Evolutionary conservation across 192 early-diverging fungal genomes (phyloP), one percentile per base, ranked within the genome.

Genomic region (Rhizophagus clarus): DNA sequence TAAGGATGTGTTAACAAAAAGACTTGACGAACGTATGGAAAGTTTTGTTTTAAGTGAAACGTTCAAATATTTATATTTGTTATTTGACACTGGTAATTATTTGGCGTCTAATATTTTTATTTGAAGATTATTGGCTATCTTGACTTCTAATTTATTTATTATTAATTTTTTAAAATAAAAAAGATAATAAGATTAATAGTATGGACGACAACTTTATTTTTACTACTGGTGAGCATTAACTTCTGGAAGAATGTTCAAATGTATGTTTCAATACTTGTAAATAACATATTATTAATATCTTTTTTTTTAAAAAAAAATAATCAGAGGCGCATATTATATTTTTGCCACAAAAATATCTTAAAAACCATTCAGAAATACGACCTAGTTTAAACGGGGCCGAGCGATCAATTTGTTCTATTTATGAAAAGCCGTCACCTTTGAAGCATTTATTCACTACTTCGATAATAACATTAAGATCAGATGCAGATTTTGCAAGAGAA

Each of bases 31-130:
- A 51, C 85, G 97, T 8, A 97, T 99, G 96, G 97, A 99, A 76
- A 96, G 95, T 77, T 99, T 98, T 86, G 89, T 94, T 26, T 83
- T 99, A 9, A 95, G 94, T 67, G 97, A 99, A 84, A 98, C 97
- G 1, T 88, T 99, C 70, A 99, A 99, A 82, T 99, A 99, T 80
- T 88, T 99, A n/a, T 99, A 93, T 82, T 82, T 99, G n/a, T 88
- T 99, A 32, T 99, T 98, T 89, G 96, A 96, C 74, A 83, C 85
- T 62, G 92, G 93, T 90, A 85, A 85, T 56, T 7, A 56, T 56
- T 56, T 56, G 51, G 4, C 51, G 22, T 11, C 51, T 22, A 56
- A 20, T 22, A 20, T 56, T 56, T 20, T 56, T 56, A 17, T 20
- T 49, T 56, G 20, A 20, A 5, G 2, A 56, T 22, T 20, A 3